These are phyloP conservation scores for Microsporum ferrugineum DNA, from an alignment of 2,329 filamentous ascomycete species.

Conservation along the genomic window DNA sequence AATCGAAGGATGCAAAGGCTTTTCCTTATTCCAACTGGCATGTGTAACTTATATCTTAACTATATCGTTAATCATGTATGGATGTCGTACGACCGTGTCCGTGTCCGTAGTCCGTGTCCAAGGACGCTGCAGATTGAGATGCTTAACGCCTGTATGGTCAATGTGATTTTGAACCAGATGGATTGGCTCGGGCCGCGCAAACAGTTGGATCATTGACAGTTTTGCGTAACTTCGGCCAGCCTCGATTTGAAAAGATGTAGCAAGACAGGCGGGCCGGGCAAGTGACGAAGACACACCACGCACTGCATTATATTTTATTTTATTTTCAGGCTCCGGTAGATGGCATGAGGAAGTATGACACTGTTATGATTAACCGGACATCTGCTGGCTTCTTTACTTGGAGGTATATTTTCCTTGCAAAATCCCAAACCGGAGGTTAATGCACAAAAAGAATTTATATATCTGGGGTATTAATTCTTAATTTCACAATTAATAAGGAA, in stretches of 20 bases:
- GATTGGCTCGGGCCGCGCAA: background rate
- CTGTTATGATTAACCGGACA: too few relatives aligned
- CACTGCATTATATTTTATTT: too few relatives aligned
- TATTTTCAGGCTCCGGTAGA: too few relatives aligned
- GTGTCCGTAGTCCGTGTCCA: background rate
- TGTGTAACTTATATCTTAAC: background rate
- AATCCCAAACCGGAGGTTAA: too few relatives aligned
- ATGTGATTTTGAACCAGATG: background rate
- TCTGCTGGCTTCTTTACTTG: too few relatives aligned
- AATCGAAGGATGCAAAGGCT: background rate
- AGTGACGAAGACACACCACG: background rate
- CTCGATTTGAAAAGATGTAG: background rate
- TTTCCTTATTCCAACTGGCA: background rate
- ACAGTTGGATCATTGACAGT: background rate
- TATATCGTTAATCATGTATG: background rate
- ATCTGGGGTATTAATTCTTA: background rate
- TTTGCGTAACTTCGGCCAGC: background rate
- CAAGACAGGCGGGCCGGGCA: background rate
- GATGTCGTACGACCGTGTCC: background rate
- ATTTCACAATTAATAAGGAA: background rate
- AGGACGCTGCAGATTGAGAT: background rate
- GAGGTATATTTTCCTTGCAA: too few relatives aligned
- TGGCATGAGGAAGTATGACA: too few relatives aligned
- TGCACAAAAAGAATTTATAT: background rate
- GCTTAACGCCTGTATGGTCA: background rate